Base-by-base conservation (phyloP, 345 rosid genomes). In the Euphorbia pulcherrima region DNA sequence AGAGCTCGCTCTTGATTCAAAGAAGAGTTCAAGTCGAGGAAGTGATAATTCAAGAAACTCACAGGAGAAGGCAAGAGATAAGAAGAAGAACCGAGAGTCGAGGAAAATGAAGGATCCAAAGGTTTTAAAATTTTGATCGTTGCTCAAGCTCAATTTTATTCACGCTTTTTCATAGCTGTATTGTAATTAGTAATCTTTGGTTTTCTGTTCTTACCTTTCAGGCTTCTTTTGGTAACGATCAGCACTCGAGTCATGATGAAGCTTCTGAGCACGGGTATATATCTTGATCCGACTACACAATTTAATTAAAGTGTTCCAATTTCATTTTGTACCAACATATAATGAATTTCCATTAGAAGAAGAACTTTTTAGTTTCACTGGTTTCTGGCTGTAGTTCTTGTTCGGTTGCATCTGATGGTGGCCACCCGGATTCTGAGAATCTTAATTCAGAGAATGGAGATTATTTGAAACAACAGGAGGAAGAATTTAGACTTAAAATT, bases 1-100 rank as follows among this genome's bases (percentile, higher is more conserved):
- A 2, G 99, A 94, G 83, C 97, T 91, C 28, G 99, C 91, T 10
- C 92, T 78, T 77, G 97, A 94, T 82, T 84, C 96, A 70, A 83
- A 85, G 78, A 89, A 87, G 79, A 85, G 70, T 74, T 61, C 74
- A 63, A 86, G 68, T 62, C 87, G 91, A 75, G 86, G 89, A 73
- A 83, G 67, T 65, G 88, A 87, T 74, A 78, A 60, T 74, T 70
- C 78, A 12, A 87, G 77, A 79, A 87, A 84, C 79, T 20, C 80
- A 16, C 88, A 80, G 70, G 99, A 91, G 74, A 89, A 87, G 84
- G 70, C 84, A 41, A 94, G 91, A 78, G 96, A 91, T 68, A 91
- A 83, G 86, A 89, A 85, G 78, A 94, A 77, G 89, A 84, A 80
- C 76, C 88, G 83, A 78, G 91, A 85, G 39, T 72, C 72, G 63